Evolutionary conservation across 1,284 basidiomycete species (phyloP), one percentile per base, ranked within the genome.

Genomic region (Naganishia liquefaciens): DNA sequence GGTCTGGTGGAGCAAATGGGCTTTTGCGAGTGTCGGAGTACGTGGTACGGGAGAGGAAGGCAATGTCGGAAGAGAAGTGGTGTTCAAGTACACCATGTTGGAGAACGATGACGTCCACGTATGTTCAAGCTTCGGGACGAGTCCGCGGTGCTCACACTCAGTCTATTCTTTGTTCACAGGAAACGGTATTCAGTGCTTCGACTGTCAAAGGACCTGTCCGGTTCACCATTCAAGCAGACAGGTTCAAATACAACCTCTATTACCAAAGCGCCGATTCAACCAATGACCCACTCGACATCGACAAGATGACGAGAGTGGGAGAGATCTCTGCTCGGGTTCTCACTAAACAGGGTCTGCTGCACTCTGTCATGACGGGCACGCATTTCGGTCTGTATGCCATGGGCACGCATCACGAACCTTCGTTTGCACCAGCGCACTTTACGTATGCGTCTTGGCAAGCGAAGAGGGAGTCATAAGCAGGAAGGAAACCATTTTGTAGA

Each of bases 1-100:
- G 13, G 70, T 71, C 2, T 71, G 67, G 64, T 51, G 67, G 42
- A 58, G 51, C 49, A 58, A 64, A 39, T 51, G 47, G 46, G 52
- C 63, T 23, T 65, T 58, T 44, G 46, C 63, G 10, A 58, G 54
- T 28, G 39, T 65, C 15, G 63, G 54, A 9, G 27, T 60, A 11
- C 54, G 63, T 28, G 63, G 63, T 5, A 44, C 21, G 21, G 52
- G 51, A 37, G 33, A 37, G 25, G 40, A 51, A 15, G 55, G 39
- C 23, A 23, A 21, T 33, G 47, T 62, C 0, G 37, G 19, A 17
- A 44, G 63, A 40, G 63, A 65, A 49, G 43, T 65, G 5, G 54
- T 65, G 39, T 65, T 58, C 47, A 65, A 52, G 42, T 47, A 42
- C 23, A 55, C 63, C 7, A 46, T 40, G 30, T 21, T 52, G 23